phyloP scores from a whole-genome alignment of 2,329 filamentous ascomycete species.

The Ophiobolus disseminans region DNA sequence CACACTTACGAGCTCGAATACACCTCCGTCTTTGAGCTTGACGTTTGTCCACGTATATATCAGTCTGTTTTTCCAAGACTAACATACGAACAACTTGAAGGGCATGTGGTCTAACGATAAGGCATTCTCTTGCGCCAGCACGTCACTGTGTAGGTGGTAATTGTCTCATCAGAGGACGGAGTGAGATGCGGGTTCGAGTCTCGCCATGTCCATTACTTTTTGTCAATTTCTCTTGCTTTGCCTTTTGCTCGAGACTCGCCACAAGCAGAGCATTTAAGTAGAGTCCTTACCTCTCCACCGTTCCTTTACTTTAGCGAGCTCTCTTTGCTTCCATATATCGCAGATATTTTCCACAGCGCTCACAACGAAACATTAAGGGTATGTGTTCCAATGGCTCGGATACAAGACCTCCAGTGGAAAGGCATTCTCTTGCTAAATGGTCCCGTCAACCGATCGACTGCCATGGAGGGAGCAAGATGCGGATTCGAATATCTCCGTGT shows the following conservation, averaged over 20 bases:
- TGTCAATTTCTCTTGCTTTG: not conserved
- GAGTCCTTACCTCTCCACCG: no score
- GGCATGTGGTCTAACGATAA: not conserved
- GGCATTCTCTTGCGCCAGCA: not conserved
- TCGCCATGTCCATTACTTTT: not conserved
- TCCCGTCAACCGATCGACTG: not conserved
- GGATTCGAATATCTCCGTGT: not conserved
- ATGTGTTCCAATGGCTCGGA: not conserved
- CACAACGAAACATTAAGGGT: not conserved
- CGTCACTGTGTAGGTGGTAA: no score
- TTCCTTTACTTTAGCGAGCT: no score
- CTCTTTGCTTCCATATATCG: no score
- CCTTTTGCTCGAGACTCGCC: not conserved
- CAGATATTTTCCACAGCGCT: no score
- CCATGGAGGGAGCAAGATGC: not conserved
- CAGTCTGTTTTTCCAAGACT: no score
- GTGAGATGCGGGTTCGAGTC: not conserved
- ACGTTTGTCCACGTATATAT: no score
- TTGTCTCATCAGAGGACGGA: not conserved
- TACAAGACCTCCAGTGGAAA: not conserved
- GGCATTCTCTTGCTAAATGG: not conserved
- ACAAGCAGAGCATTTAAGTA: no score
- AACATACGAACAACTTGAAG: no score
- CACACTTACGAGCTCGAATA: no score
- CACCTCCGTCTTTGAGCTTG: no score